These are phyloP conservation scores for Whalleya microplaca DNA, from an alignment of 2,329 filamentous ascomycete species.

Conservation along the genomic window DNA sequence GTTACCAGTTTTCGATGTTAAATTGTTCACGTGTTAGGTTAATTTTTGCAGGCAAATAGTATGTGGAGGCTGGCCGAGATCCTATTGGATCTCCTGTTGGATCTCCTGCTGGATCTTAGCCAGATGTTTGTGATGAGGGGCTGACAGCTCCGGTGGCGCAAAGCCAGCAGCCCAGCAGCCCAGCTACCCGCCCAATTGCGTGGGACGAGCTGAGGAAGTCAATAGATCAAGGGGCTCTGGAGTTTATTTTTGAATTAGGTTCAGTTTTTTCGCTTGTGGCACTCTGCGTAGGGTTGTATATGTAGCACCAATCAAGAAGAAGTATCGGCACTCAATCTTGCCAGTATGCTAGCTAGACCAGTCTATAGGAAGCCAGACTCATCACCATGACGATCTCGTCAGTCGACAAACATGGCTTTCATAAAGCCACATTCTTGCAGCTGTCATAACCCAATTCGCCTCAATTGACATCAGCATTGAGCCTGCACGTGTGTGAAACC, in stretches of 20 bases:
- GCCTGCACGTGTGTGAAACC: conserved; percentile 8
- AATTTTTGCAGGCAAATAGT: conserved; percentile 14
- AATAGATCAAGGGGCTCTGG: not conserved
- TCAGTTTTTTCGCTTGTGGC: not conserved
- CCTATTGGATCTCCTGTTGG: conserved; percentile 22
- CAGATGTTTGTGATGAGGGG: not conserved
- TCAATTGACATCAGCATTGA: conserved; percentile 14
- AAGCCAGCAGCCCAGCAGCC: not conserved
- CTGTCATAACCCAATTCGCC: conserved; percentile 23
- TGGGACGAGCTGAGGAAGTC: not conserved
- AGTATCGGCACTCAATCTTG: not conserved
- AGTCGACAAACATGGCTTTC: conserved; percentile 13
- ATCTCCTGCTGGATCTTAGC: not conserved
- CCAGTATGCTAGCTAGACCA: not conserved
- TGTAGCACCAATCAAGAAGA: too few relatives aligned
- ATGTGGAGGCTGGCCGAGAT: conserved; percentile 16
- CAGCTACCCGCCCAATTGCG: not conserved
- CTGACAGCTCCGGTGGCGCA: not conserved
- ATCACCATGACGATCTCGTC: conserved; percentile 21
- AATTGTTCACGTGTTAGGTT: conserved; percentile 25
- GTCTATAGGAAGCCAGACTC: not conserved
- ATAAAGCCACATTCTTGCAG: conserved; percentile 16
- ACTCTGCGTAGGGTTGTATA: not conserved
- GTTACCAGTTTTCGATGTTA: conserved; percentile 8
- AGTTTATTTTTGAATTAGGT: not conserved